Evolutionary conservation across 345 rosid genomes (phyloP), one percentile per base, ranked within the genome.

Genomic region (Viola odorata): DNA sequence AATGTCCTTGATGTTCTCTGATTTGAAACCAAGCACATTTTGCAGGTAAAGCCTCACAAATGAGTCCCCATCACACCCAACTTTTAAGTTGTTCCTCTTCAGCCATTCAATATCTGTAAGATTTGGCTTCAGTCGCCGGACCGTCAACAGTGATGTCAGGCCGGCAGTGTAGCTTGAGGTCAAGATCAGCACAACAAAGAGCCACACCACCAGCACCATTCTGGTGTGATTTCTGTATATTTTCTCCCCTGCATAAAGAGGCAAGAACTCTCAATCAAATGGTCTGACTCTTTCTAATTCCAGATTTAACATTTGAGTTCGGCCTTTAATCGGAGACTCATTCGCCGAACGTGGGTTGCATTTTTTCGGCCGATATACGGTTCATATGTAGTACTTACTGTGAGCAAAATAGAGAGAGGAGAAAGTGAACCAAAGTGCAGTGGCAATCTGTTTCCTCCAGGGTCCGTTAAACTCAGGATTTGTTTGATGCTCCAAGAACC

Each of bases 121-220:
- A 37, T 69, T 72, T 1, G 82, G 75, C 67, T 59, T 65, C 54
- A 83, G 58, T 36, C 69, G 39, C 56, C 67, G 75, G 10, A 83
- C 69, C 0, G 92, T 86, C 11, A 86, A 84, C 81, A 81, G 69
- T 12, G 89, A 81, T 36, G 81, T 70, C 36, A 86, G 66, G 61
- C 76, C 63, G 10, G 92, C 89, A 0, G 89, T 83, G 76, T 83
- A 86, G 74, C 89, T 84, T 45, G 84, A 78, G 45, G 54, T 83
- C 45, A 83, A 68, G 61, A 83, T 72, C 52, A 83, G 38, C 52
- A 73, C 92, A n/a, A 83, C 79, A 56, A 80, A 81, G 13, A 83
- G 78, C 92, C 92, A 83, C 3, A 73, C 79, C 40, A 71, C 64
- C 8, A 83, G 53, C 62, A 86, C 92, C 3, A 80, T 57, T 17